phyloP scores from a whole-genome alignment of 345 rosid genomes.

The Erodium maritimum region DNA sequence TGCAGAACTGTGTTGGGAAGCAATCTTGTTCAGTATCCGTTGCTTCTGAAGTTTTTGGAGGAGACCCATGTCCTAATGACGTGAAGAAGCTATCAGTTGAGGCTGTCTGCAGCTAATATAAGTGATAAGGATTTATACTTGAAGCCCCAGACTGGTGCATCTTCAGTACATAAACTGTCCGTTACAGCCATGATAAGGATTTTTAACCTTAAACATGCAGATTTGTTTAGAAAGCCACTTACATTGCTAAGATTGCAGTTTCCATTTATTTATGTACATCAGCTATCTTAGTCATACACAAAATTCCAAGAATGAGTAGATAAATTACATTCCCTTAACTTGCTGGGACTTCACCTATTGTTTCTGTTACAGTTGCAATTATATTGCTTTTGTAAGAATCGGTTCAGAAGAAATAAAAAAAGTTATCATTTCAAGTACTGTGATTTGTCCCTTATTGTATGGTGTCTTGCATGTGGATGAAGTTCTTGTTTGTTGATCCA shows the following conservation, averaged over 20 bases:
- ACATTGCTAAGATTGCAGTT: conserved; percentile 7
- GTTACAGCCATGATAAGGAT: neutral
- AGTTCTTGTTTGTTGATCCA: too few relatives aligned
- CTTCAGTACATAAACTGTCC: too few relatives aligned
- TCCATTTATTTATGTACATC: conserved; percentile 14
- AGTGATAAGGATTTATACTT: conserved; percentile 1
- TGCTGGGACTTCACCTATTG: conserved; percentile 13
- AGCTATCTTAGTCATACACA: conserved; percentile 6
- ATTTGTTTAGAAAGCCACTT: conserved; percentile 13
- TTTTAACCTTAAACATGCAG: neutral
- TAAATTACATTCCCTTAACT: conserved; percentile 13
- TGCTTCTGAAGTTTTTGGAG: conserved; percentile 45
- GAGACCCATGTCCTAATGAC: conserved; percentile 46
- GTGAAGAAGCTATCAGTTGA: conserved; percentile 54
- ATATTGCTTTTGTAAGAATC: conserved; percentile 3
- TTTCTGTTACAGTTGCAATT: conserved; percentile 7
- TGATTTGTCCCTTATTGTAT: too few relatives aligned
- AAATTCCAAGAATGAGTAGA: conserved; percentile 6
- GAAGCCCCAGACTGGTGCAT: conserved; percentile 7
- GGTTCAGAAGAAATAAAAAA: neutral
- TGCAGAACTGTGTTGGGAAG: conserved; percentile 50
- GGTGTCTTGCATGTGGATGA: too few relatives aligned
- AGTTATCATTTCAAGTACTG: too few relatives aligned
- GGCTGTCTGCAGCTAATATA: conserved; percentile 36
- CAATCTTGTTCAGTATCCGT: conserved; percentile 41